Conservation (phyloP, 768 basidiomycete genomes). For the Sporobolomyces roseus region DNA sequence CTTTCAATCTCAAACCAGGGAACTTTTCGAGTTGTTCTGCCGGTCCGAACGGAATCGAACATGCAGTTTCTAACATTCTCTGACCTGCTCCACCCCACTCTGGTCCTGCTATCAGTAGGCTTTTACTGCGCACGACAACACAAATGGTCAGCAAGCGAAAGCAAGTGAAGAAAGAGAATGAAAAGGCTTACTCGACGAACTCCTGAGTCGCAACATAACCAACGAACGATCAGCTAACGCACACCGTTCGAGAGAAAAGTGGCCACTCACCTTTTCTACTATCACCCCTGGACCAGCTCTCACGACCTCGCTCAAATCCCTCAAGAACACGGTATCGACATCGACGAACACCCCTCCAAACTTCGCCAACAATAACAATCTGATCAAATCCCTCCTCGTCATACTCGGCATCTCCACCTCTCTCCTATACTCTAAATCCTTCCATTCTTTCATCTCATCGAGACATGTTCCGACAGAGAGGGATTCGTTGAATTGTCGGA, state of each 20-base stretch:
- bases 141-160: no score
- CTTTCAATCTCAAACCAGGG: background rate
- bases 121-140: no score
- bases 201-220: no score
- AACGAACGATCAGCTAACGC: no score
- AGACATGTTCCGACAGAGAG: constrained; percentile 3
- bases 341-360: constrained; percentile 19
- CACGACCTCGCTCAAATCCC: constrained; percentile 11
- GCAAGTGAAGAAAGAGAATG: no score
- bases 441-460: constrained; percentile 13
- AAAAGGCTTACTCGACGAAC: no score
- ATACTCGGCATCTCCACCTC: constrained; percentile 3
- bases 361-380: background rate
- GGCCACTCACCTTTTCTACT: background rate
- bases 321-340: background rate
- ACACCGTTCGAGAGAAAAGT: no score
- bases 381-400: constrained; percentile 3
- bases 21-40: background rate
- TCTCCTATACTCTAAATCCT: background rate
- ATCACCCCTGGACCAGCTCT: background rate
- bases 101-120: background rate
- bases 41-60: background rate
- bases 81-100: background rate
- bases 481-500: constrained; percentile 1
- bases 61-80: constrained; percentile 6